Evolutionary conservation across 306 rosid genomes (phyloP).

Genomic region (Parietaria judaica): DNA sequence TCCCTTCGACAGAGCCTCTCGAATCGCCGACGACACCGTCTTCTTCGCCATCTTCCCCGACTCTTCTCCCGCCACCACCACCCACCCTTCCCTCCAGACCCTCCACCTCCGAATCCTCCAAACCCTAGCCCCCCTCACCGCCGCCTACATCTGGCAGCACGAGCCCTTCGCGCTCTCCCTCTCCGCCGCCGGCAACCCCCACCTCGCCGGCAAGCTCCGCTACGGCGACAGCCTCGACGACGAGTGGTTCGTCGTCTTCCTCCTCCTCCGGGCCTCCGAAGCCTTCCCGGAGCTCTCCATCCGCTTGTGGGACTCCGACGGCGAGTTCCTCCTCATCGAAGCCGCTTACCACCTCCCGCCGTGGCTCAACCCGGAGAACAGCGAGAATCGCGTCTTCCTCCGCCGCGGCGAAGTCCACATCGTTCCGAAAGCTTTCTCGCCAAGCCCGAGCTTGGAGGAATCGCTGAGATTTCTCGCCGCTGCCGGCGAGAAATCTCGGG

Average conservation of each 20-base stretch:
- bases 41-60: constrained; percentile 73
- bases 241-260: constrained; percentile 90
- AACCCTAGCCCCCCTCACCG: constrained; percentile 44
- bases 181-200: constrained; percentile 48
- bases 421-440: constrained; percentile 37
- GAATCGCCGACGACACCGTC: constrained; percentile 71
- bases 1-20: constrained; percentile 27
- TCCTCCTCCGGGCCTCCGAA: constrained; percentile 57
- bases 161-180: constrained; percentile 63
- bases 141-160: constrained; percentile 85
- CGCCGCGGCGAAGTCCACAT: constrained; percentile 53
- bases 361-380: constrained; percentile 81
- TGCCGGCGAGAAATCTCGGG: constrained; percentile 33
- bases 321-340: constrained; percentile 87
- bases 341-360: constrained; percentile 93
- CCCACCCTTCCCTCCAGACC: constrained; percentile 43
- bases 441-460: constrained; percentile 39
- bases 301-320: constrained; percentile 85
- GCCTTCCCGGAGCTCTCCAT: constrained; percentile 56
- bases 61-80: constrained; percentile 19
- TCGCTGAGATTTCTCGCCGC: constrained; percentile 43
- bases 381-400: constrained; percentile 63
- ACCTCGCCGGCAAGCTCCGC: constrained; percentile 87
- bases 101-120: constrained; percentile 70
- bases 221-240: constrained; percentile 77